Evolutionary conservation across 371 early-diverging fungal genomes (phyloP).

Genomic region (Synchytrium microbalum): DNA sequence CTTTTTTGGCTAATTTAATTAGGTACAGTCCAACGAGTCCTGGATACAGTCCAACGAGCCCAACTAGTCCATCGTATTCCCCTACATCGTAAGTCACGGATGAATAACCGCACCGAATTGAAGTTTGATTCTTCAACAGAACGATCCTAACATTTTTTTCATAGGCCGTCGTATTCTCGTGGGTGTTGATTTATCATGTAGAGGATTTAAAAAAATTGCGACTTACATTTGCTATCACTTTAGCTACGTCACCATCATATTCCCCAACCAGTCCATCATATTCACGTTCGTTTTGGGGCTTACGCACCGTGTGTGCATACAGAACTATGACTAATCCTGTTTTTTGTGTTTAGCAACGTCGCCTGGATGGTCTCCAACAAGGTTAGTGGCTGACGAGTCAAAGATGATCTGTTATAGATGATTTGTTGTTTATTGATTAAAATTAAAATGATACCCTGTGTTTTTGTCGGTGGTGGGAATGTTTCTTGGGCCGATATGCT

Average conservation of each 20-base stretch:
- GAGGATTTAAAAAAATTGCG: slow-evolving; percentile 61
- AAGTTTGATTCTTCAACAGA: slow-evolving; percentile 25
- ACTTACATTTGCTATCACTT: slow-evolving; percentile 48
- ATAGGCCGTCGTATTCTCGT: slow-evolving; percentile 43
- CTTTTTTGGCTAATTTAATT: slow-evolving; percentile 9
- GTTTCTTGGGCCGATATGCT: no score
- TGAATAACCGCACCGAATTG: slow-evolving; percentile 12
- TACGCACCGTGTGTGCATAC: no score
- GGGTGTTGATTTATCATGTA: slow-evolving; percentile 51
- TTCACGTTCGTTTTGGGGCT: no score
- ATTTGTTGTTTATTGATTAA: no score
- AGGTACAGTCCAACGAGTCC: slow-evolving; percentile 65
- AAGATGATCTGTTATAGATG: no score
- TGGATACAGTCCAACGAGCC: slow-evolving; percentile 67
- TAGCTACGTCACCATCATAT: slow-evolving; percentile 61
- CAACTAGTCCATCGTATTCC: slow-evolving; percentile 44
- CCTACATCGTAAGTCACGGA: slow-evolving; percentile 25
- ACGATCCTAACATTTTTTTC: slow-evolving; percentile 41
- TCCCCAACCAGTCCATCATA: slow-evolving; percentile 35
- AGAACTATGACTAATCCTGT: no score
- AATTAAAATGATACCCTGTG: no score
- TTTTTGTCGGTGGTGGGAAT: no score
- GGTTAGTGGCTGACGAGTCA: no score
- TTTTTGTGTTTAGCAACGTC: slow-evolving; percentile 23
- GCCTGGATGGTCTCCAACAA: slow-evolving; percentile 37